phyloP scores from a whole-genome alignment of 2,329 filamentous ascomycete species.

The Venturia aucupariae region DNA sequence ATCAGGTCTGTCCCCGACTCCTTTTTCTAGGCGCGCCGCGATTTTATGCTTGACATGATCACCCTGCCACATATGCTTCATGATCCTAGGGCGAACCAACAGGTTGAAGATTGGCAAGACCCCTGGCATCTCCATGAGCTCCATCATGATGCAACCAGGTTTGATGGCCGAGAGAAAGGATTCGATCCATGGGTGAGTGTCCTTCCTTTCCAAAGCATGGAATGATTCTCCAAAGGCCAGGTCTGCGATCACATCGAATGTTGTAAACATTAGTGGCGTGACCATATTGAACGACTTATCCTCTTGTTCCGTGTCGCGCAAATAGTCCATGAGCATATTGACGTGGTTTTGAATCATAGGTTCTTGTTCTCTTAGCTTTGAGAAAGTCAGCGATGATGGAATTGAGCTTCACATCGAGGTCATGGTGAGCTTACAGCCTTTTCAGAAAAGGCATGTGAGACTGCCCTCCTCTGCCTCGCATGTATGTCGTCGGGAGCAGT shows the following conservation, averaged over 20 bases:
- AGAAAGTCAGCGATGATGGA: background rate
- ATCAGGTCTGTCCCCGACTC: slow-evolving; percentile 18
- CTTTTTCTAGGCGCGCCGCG: slow-evolving; percentile 20
- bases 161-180: slow-evolving; percentile 23
- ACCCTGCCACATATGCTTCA: background rate
- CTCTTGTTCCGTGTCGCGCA: slow-evolving; percentile 15
- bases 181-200: slow-evolving; percentile 23
- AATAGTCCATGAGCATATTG: slow-evolving; percentile 24
- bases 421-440: slow-evolving; percentile 20
- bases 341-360: slow-evolving; percentile 25
- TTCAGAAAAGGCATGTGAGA: slow-evolving; percentile 36
- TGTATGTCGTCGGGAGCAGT: slow-evolving; percentile 19
- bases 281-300: slow-evolving; percentile 14
- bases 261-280: slow-evolving; percentile 23
- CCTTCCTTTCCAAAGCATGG: slow-evolving; percentile 23
- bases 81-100: slow-evolving; percentile 16
- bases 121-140: slow-evolving; percentile 13
- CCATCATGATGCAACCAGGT: slow-evolving; percentile 20
- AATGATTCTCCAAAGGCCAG: slow-evolving; percentile 27
- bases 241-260: slow-evolving; percentile 23
- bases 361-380: slow-evolving; percentile 29
- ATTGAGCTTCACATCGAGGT: background rate
- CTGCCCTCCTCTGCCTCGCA: slow-evolving; percentile 22
- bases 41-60: slow-evolving; percentile 22
- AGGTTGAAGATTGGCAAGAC: slow-evolving; percentile 18